Evolutionary conservation across 306 rosid species (phyloP).

Genomic region (Boehmeria nivea): DNA sequence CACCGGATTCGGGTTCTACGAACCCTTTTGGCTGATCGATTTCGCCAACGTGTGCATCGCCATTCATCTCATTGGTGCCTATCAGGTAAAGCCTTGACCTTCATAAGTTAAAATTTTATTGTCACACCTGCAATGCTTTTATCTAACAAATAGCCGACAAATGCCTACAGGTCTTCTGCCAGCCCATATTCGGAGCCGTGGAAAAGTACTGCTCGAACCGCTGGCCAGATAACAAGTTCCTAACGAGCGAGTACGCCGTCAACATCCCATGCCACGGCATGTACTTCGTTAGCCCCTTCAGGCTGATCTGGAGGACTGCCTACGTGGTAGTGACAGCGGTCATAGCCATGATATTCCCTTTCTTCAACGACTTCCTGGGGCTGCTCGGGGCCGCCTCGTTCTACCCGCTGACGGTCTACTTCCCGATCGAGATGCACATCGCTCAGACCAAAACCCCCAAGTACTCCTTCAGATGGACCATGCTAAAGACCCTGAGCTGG

Average conservation of each 20-base stretch:
- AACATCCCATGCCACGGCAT: constrained; percentile 49
- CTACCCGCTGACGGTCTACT: constrained; percentile 86
- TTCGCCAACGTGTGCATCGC: constrained; percentile 86
- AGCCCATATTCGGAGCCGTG: constrained; percentile 71
- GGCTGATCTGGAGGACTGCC: constrained; percentile 70
- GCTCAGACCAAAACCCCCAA: constrained; percentile 57
- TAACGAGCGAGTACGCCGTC: constrained; percentile 43
- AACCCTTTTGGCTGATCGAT: constrained; percentile 94
- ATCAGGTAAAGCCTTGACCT: too few species aligned
- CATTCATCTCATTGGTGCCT: constrained; percentile 81
- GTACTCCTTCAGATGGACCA: constrained; percentile 73
- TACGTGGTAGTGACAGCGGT: constrained; percentile 67
- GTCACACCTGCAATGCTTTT: too few species aligned
- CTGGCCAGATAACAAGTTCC: constrained; percentile 67
- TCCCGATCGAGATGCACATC: constrained; percentile 93
- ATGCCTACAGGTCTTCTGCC: constrained; percentile 69
- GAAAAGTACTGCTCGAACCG: constrained; percentile 39
- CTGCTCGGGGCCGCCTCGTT: constrained; percentile 84
- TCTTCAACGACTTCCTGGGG: constrained; percentile 89
- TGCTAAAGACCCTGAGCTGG: constrained; percentile 84
- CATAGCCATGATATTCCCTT: constrained; percentile 86
- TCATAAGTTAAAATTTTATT: too few species aligned
- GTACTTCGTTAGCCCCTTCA: constrained; percentile 51
- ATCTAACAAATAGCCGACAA: too few species aligned
- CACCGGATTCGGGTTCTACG: constrained; percentile 97